phyloP scores from a whole-genome alignment of 1,139 yeast genomes.

The Debaryomyces sp. region DNA sequence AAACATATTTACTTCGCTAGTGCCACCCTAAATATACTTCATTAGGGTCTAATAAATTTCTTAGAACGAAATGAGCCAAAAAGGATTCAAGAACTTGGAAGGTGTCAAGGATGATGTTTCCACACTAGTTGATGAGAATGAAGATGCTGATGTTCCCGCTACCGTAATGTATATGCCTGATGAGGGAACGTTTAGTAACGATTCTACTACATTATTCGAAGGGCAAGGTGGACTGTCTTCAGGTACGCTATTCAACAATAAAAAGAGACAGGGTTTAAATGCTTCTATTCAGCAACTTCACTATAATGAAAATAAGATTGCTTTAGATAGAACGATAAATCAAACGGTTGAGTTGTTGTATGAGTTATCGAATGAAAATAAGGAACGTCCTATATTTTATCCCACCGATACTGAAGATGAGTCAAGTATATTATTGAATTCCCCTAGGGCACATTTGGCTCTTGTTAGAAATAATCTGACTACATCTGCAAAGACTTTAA shows the following conservation, averaged over 20 bases:
- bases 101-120: constrained; percentile 20
- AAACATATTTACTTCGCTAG: neutral
- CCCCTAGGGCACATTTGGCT: constrained; percentile 52
- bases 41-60: neutral
- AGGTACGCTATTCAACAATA: constrained; percentile 3
- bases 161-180: constrained; percentile 37
- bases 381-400: constrained; percentile 63
- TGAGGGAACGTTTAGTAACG: constrained; percentile 28
- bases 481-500: constrained; percentile 24
- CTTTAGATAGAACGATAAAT: constrained; percentile 64
- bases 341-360: constrained; percentile 55
- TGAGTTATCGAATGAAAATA: constrained; percentile 59
- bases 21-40: neutral
- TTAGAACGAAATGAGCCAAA: constrained; percentile 12
- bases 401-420: constrained; percentile 51
- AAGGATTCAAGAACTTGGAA: constrained; percentile 8
- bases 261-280: constrained; percentile 23
- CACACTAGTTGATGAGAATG: constrained; percentile 17
- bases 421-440: constrained; percentile 41
- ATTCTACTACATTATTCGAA: constrained; percentile 31
- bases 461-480: constrained; percentile 48
- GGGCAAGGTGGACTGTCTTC: constrained; percentile 27
- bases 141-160: constrained; percentile 20
- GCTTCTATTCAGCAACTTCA: constrained; percentile 65
- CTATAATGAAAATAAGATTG: constrained; percentile 66